A percentile compares a stretch with the other conserved stretches of the same genome.
These are phyloP conservation scores for Farysia itapuensis DNA, from an alignment of 1,284 basidiomycete species.

Conservation along the genomic window DNA sequence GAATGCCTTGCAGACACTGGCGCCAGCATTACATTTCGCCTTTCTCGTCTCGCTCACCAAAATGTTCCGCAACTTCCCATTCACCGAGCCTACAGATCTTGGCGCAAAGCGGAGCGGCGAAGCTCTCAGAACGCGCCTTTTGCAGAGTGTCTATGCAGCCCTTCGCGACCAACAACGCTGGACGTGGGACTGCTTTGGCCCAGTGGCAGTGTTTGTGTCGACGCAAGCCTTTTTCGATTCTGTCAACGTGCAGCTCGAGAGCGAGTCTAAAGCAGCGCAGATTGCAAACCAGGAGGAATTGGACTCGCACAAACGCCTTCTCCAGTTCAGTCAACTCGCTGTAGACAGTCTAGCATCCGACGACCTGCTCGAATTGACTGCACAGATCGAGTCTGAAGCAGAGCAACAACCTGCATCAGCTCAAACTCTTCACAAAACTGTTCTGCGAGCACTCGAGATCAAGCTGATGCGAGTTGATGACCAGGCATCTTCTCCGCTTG, in stretches of 20 bases:
- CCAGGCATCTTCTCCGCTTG: constrained; percentile 6
- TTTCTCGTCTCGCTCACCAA: constrained; percentile 37
- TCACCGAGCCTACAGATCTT: constrained; percentile 31
- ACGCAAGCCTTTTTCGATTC: constrained; percentile 9
- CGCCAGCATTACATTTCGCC: constrained; percentile 38
- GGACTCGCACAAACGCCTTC: constrained; percentile 24
- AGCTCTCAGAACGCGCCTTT: constrained; percentile 27
- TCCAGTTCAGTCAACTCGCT: constrained; percentile 24
- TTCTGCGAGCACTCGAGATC: constrained; percentile 23
- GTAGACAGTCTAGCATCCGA: too few species aligned
- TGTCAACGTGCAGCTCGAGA: background rate
- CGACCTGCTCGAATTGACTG: constrained; percentile 25
- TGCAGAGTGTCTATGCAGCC: constrained; percentile 29
- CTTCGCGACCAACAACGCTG: constrained; percentile 21
- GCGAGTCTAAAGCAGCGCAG: constrained; percentile 17
- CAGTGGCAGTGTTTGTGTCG: constrained; percentile 18
- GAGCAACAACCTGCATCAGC: background rate
- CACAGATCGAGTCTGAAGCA: background rate
- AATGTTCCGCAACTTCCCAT: constrained; percentile 43
- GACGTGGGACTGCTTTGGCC: constrained; percentile 16
- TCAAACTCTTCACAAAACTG: constrained; percentile 5
- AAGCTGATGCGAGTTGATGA: constrained; percentile 9
- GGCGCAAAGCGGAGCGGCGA: constrained; percentile 28
- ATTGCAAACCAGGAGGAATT: constrained; percentile 26
- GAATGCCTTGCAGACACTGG: constrained; percentile 32